Evolutionary conservation across 2,329 filamentous ascomycete genomes (phyloP).

Genomic region (Pseudogymnoascus sp.): DNA sequence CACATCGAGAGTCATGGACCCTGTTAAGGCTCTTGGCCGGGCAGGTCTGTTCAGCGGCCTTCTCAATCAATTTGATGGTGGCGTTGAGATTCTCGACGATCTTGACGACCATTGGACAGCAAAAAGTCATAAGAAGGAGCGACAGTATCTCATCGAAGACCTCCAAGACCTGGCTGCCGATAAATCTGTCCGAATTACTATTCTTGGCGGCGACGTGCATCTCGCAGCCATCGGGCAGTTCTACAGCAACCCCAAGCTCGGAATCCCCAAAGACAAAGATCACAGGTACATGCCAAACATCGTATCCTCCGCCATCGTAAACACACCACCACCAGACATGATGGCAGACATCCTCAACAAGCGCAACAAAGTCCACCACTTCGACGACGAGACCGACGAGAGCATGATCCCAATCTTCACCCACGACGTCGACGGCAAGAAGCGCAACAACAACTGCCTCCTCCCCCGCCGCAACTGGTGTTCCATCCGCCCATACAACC

Average conservation of each 20-base stretch:
- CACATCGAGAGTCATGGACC: slow-evolving; percentile 78
- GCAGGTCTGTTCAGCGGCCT: slow-evolving; percentile 71
- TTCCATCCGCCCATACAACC: slow-evolving; percentile 75
- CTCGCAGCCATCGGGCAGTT: slow-evolving; percentile 89
- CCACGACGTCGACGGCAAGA: slow-evolving; percentile 80
- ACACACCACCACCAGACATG: slow-evolving; percentile 78
- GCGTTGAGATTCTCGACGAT: slow-evolving; percentile 84
- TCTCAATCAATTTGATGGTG: slow-evolving; percentile 83
- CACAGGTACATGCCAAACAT: slow-evolving; percentile 96
- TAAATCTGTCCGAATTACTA: slow-evolving; percentile 84
- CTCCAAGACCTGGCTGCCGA: slow-evolving; percentile 88
- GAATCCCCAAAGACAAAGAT: slow-evolving; percentile 76
- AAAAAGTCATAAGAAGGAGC: slow-evolving; percentile 85
- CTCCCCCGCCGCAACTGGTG: slow-evolving; percentile 94
- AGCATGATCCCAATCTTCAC: slow-evolving; percentile 92
- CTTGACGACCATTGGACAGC: slow-evolving; percentile 97
- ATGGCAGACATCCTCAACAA: slow-evolving; percentile 90
- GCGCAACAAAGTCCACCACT: slow-evolving; percentile 72
- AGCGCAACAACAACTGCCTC: slow-evolving; percentile 82
- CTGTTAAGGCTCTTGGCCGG: slow-evolving; percentile 79
- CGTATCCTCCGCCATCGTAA: slow-evolving; percentile 88
- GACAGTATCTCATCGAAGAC: slow-evolving; percentile 78
- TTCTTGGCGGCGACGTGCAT: slow-evolving; percentile 90
- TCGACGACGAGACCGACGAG: slow-evolving; percentile 75
- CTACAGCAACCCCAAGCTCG: slow-evolving; percentile 78